These are phyloP conservation scores for Talaromyces sp. DNA, from an alignment of 2,329 filamentous ascomycete species.

Conservation along the genomic window DNA sequence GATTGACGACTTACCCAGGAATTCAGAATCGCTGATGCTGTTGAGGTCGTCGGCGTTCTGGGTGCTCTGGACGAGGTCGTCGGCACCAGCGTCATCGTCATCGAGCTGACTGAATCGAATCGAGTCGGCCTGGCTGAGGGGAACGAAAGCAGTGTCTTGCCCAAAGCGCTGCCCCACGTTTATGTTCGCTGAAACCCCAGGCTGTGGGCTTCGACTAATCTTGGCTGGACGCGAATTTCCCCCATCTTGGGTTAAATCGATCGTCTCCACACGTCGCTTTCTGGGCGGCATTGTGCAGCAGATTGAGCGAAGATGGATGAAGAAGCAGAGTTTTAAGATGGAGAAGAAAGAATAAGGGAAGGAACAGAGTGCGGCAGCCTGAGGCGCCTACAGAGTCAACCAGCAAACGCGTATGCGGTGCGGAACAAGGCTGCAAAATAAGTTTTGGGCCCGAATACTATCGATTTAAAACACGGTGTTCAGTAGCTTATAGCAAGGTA, in stretches of 20 bases:
- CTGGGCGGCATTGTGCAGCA: background rate
- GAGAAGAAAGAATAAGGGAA: background rate
- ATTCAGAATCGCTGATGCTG: constrained; percentile 24
- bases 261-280: constrained; percentile 16
- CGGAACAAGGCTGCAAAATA: background rate
- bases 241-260: constrained; percentile 24
- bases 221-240: constrained; percentile 12
- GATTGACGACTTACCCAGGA: constrained; percentile 32
- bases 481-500: background rate
- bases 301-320: background rate
- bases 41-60: constrained; percentile 32
- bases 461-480: background rate
- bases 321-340: background rate
- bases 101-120: constrained; percentile 22
- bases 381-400: background rate
- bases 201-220: constrained; percentile 4
- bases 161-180: constrained; percentile 23
- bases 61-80: constrained; percentile 24
- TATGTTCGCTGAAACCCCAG: background rate
- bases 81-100: constrained; percentile 32
- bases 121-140: constrained; percentile 22
- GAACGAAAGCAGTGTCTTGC: constrained; percentile 22
- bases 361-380: background rate
- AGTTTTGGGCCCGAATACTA: background rate
- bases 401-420: background rate